These are phyloP conservation scores for Naganishia cerealis DNA, from an alignment of 1,284 basidiomycete species.

Conservation along the genomic window DNA sequence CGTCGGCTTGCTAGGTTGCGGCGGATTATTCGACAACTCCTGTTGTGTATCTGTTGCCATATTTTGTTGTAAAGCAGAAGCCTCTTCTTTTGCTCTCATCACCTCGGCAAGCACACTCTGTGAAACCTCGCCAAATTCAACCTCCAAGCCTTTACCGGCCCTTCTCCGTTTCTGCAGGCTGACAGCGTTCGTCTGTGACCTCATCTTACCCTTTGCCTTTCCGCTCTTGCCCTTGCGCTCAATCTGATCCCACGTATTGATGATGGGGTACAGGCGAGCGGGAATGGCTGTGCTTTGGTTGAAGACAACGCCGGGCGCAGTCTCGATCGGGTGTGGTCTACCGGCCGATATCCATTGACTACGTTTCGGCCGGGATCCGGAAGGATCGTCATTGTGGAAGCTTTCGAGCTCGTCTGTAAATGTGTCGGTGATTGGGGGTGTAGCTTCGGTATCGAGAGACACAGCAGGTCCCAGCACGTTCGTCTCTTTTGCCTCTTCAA, in stretches of 20 bases:
- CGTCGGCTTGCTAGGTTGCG: background rate
- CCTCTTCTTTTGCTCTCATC: background rate
- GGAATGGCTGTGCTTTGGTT: conserved; percentile 9
- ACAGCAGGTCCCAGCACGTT: background rate
- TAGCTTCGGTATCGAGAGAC: background rate
- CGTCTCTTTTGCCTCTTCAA: background rate
- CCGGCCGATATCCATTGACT: conserved; percentile 3
- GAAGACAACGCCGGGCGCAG: conserved; percentile 11
- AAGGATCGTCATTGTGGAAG: background rate
- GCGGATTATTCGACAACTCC: background rate
- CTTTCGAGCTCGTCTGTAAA: conserved; percentile 9
- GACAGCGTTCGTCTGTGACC: conserved; percentile 11
- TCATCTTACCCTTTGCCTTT: conserved; percentile 1
- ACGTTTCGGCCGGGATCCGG: background rate
- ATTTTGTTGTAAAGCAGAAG: background rate
- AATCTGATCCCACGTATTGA: conserved; percentile 14
- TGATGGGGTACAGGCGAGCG: conserved; percentile 8
- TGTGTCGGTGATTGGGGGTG: conserved; percentile 6
- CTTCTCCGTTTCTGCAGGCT: background rate
- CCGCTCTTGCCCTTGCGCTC: background rate
- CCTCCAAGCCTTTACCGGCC: background rate
- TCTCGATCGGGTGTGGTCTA: conserved; percentile 11
- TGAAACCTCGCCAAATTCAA: conserved; percentile 16
- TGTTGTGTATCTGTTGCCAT: background rate
- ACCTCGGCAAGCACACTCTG: conserved; percentile 2